phyloP scores from a whole-genome alignment of 495 filamentous ascomycete genomes.

The Pyronema domesticum region DNA sequence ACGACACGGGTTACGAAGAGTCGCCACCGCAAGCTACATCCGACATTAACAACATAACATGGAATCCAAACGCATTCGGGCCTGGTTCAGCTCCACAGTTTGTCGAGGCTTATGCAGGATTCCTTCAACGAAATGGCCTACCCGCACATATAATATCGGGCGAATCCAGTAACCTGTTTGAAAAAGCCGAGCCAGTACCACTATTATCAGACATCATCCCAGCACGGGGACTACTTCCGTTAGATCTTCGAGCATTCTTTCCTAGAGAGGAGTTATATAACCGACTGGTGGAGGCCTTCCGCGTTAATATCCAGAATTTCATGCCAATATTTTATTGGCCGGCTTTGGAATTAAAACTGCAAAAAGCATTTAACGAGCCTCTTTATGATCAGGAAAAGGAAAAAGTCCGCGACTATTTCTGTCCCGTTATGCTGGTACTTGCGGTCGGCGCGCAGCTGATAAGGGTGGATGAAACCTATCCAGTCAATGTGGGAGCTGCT shows the following conservation, averaged over 20 bases:
- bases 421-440: constrained; percentile 19
- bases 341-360: constrained; percentile 18
- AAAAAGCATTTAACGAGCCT: constrained; percentile 15
- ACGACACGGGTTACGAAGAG: background rate
- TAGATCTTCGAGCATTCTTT: constrained; percentile 18
- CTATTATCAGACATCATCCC: background rate
- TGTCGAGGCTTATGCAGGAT: constrained; percentile 18
- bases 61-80: constrained; percentile 12
- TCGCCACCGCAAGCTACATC: background rate
- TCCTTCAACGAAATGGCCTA: constrained; percentile 17
- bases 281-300: constrained; percentile 16
- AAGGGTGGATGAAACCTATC: constrained; percentile 11
- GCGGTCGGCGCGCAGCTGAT: constrained; percentile 21
- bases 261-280: constrained; percentile 11
- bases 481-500: constrained; percentile 9
- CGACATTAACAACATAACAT: background rate
- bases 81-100: constrained; percentile 21
- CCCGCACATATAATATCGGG: background rate
- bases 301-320: constrained; percentile 16
- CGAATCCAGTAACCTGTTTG: background rate
- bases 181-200: background rate
- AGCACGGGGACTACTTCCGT: constrained; percentile 5
- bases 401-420: constrained; percentile 21
- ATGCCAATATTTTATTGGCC: constrained; percentile 24
- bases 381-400: constrained; percentile 19